A percentile compares a stretch with the other conserved stretches of the same genome.
phyloP scores from a whole-genome alignment of 495 filamentous ascomycete species.

The Hypoxylon cercidicola region DNA sequence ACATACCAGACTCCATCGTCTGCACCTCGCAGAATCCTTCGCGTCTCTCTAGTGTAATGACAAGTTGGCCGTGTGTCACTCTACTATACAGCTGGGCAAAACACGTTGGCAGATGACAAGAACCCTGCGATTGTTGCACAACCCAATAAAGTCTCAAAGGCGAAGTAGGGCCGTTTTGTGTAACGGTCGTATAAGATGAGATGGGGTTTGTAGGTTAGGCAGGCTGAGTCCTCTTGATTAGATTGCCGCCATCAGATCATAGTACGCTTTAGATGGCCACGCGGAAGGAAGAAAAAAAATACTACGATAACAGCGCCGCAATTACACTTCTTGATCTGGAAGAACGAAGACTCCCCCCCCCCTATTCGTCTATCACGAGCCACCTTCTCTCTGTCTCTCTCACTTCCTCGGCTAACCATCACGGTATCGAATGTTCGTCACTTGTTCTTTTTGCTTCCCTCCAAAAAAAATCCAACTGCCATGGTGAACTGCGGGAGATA shows the following conservation, averaged over 20 bases:
- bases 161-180: constrained; percentile 21
- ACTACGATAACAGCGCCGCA: constrained; percentile 14
- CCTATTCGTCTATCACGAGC: constrained; percentile 3
- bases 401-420: not conserved
- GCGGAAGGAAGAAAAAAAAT: constrained; percentile 3
- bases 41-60: not conserved
- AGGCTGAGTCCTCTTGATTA: constrained; percentile 9
- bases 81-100: constrained; percentile 15
- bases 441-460: no score
- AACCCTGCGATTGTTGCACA: constrained; percentile 21
- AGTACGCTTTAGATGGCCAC: constrained; percentile 21
- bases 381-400: not conserved
- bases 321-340: constrained; percentile 1
- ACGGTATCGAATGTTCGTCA: no score
- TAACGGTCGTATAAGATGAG: constrained; percentile 18
- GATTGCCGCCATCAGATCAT: constrained; percentile 33
- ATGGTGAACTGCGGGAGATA: constrained; percentile 8
- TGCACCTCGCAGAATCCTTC: constrained; percentile 22
- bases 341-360: constrained; percentile 1
- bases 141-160: constrained; percentile 19
- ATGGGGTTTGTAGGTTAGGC: not conserved
- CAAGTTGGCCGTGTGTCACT: constrained; percentile 16
- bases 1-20: constrained; percentile 10
- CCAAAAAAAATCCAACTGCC: no score
- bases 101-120: constrained; percentile 21